Evolutionary conservation across 2,329 filamentous ascomycete genomes (phyloP).

Genomic region (Arthrocladium fulminans): DNA sequence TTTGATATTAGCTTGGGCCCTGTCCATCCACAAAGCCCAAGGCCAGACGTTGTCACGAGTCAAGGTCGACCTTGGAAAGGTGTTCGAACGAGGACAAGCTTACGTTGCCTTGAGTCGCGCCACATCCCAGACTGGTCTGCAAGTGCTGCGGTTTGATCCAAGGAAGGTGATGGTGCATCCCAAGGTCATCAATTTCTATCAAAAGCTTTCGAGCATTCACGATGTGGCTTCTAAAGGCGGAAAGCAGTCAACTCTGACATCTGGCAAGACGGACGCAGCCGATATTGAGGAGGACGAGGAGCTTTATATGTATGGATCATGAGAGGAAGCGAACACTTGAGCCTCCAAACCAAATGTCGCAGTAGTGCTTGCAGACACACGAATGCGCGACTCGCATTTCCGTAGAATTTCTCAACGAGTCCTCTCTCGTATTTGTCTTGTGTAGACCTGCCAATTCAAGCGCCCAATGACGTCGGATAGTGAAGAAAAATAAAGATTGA

Average conservation of each 20-base stretch:
- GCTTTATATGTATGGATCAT: conserved; percentile 30
- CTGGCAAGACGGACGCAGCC: conserved; percentile 20
- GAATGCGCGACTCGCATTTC: too few species aligned
- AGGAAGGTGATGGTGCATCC: conserved; percentile 90
- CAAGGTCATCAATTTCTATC: conserved; percentile 76
- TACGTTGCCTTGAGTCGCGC: conserved; percentile 94
- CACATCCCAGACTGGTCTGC: conserved; percentile 74
- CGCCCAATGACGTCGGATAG: conserved; percentile 3
- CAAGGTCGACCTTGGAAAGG: conserved; percentile 81
- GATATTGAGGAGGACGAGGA: conserved; percentile 36
- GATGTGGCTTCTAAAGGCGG: conserved; percentile 30
- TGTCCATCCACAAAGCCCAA: conserved; percentile 97
- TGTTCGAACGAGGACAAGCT: conserved; percentile 95
- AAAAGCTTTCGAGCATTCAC: conserved; percentile 67
- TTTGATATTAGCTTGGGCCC: conserved; percentile 88
- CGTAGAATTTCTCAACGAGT: too few species aligned
- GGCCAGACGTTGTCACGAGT: conserved; percentile 90
- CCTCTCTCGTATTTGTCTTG: background rate
- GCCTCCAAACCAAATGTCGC: too few species aligned
- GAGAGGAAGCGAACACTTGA: background rate
- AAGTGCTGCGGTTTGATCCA: conserved; percentile 81
- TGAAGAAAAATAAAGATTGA: background rate
- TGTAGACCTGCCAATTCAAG: background rate
- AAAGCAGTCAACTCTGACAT: conserved; percentile 20
- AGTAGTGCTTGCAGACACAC: background rate